A percentile compares a stretch with the other conserved stretches of the same genome.
phyloP scores from a whole-genome alignment of 2,329 filamentous ascomycete species.

The Pseudogymnoascus destructans region DNA sequence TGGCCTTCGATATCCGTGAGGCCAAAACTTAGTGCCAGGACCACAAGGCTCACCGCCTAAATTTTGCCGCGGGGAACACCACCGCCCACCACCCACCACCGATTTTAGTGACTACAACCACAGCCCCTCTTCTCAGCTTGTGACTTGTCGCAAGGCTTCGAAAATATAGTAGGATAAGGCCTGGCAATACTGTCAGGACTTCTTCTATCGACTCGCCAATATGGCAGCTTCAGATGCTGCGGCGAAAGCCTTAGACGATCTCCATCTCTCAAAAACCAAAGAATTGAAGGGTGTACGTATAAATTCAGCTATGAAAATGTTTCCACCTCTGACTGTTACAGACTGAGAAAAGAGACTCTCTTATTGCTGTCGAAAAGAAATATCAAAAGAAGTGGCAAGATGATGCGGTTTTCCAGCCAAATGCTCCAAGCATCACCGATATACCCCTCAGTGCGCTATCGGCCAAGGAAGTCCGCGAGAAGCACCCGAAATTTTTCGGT shows the following conservation, averaged over 20 bases:
- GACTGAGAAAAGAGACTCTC: constrained; percentile 77
- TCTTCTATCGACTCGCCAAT: constrained; percentile 20
- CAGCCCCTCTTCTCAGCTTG: constrained; percentile 5
- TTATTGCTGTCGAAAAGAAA: constrained; percentile 77
- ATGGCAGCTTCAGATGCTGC: constrained; percentile 32
- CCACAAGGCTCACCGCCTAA: constrained; percentile 7
- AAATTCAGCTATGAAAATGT: constrained; percentile 12
- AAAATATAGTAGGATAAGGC: constrained; percentile 3
- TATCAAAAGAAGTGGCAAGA: constrained; percentile 80
- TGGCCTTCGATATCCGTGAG: not conserved
- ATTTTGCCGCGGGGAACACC: constrained; percentile 9
- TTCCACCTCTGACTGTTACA: constrained; percentile 23
- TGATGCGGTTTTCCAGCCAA: constrained; percentile 64
- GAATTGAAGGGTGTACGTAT: constrained; percentile 43
- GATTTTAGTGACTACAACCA: constrained; percentile 2
- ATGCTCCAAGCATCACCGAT: constrained; percentile 70
- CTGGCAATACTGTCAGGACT: constrained; percentile 1
- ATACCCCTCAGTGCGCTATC: constrained; percentile 63
- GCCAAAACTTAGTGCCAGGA: not conserved
- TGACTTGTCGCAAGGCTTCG: constrained; percentile 3
- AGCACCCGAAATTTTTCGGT: constrained; percentile 84
- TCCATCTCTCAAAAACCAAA: constrained; percentile 45
- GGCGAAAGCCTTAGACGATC: constrained; percentile 36
- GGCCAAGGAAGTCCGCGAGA: constrained; percentile 60
- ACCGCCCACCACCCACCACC: constrained; percentile 2